Percentiles rank a stretch among this genome's conserved stretches.
These are phyloP conservation scores for Podila epicladia DNA, from an alignment of 192 early-diverging fungal species.

Conservation along the genomic window DNA sequence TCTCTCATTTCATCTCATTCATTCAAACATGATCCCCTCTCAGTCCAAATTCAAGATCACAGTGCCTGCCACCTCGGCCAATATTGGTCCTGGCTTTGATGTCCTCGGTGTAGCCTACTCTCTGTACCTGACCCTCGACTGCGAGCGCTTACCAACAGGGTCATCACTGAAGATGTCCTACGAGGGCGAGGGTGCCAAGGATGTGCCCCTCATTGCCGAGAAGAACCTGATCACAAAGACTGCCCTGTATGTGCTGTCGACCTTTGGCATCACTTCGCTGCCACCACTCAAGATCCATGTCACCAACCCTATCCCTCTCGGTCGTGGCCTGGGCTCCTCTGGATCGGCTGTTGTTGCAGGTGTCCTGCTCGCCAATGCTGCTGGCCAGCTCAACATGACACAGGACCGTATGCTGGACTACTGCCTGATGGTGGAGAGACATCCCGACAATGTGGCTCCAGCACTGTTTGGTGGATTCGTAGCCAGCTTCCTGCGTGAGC, in stretches of 20 bases:
- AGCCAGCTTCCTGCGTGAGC: slow-evolving; percentile 80
- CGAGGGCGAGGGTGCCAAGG: slow-evolving; percentile 72
- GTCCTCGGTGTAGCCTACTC: slow-evolving; percentile 91
- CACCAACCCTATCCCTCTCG: slow-evolving; percentile 93
- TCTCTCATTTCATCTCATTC: neutral
- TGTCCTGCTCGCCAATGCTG: slow-evolving; percentile 82
- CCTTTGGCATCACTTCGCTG: slow-evolving; percentile 74
- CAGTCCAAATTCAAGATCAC: slow-evolving; percentile 69
- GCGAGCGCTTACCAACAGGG: slow-evolving; percentile 40
- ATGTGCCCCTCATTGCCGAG: slow-evolving; percentile 82
- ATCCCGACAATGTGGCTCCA: slow-evolving; percentile 98
- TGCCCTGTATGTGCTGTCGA: slow-evolving; percentile 87
- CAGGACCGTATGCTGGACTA: slow-evolving; percentile 90
- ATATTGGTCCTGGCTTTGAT: slow-evolving; percentile 98
- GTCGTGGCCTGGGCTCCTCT: slow-evolving; percentile 96
- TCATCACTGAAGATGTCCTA: slow-evolving; percentile 61
- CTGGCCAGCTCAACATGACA: slow-evolving; percentile 72
- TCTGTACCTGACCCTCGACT: slow-evolving; percentile 82
- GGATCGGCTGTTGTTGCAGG: slow-evolving; percentile 97
- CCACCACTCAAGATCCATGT: slow-evolving; percentile 75
- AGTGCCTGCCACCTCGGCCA: slow-evolving; percentile 97
- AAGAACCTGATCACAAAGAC: slow-evolving; percentile 94
- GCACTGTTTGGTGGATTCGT: slow-evolving; percentile 96
- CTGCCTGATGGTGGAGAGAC: slow-evolving; percentile 92
- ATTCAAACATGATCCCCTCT: slow-evolving; percentile 8